Conservation (phyloP, 164 flowering plant genomes). For the Kalanchoe fedtschenkoi region DNA sequence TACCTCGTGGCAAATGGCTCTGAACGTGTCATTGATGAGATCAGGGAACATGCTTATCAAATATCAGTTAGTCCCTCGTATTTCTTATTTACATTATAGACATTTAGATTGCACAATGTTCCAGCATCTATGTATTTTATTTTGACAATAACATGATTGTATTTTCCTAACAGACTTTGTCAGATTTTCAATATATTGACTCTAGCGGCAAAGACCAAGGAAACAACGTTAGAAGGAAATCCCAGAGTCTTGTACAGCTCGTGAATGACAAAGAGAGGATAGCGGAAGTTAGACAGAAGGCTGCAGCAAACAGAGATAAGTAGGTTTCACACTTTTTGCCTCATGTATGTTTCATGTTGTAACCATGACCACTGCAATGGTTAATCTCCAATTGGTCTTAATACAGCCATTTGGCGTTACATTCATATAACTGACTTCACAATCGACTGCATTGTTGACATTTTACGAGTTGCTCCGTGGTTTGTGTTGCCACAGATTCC, state of each 20-base stretch:
- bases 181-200: slow-evolving; percentile 91
- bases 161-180: slow-evolving; percentile 45
- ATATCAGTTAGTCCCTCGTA: slow-evolving; percentile 53
- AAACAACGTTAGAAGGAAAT: slow-evolving; percentile 82
- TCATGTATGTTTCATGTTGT: slow-evolving; percentile 7
- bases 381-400: not conserved
- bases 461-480: not conserved
- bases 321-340: slow-evolving; percentile 26
- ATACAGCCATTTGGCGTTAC: not conserved
- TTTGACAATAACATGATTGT: not conserved
- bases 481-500: not conserved
- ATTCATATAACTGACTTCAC: not conserved
- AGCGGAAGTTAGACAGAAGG: slow-evolving; percentile 81
- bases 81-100: not conserved
- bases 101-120: not conserved
- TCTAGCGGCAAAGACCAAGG: slow-evolving; percentile 97
- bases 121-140: not conserved
- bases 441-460: no score
- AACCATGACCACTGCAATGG: not conserved
- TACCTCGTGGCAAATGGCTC: slow-evolving; percentile 96
- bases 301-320: slow-evolving; percentile 80
- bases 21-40: slow-evolving; percentile 93
- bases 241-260: slow-evolving; percentile 83
- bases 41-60: slow-evolving; percentile 88
- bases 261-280: slow-evolving; percentile 93